Base-by-base conservation (phyloP, 2,329 filamentous ascomycete species). In the Pseudogymnoascus sp. region DNA sequence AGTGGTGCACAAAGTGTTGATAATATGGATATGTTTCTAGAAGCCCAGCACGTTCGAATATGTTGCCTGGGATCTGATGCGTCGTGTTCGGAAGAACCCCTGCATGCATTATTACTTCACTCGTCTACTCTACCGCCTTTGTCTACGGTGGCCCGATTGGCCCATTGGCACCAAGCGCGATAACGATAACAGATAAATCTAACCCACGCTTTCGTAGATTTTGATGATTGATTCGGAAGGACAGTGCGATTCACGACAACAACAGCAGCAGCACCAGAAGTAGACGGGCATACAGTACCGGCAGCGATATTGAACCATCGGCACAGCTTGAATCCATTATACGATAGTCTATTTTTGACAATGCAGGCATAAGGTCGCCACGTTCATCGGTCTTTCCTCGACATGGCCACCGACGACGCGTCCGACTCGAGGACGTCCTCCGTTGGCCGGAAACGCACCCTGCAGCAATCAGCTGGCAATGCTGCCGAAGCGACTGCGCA, bases 401-500 rank as follows among this genome's bases (percentile, higher is more conserved):
- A 57, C 37, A 65, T 65, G 62, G 63, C 57, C 65, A 70, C 66
- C 43, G 71, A 74, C 57, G 73, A 76, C 33, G 70, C 71, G 57
- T 74, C 66, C 60, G 74, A 81, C 65, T 81, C 79, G 16, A 73
- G 79, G 57, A 80, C 76, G 37, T 76, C 75, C 50, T 71, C 73
- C 2, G 70, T 79, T 22, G 76, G 77, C 14, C 47, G 47, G n/a
- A 54, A 54, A 14, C 47, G 47, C 47, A 54, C 47, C 6, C 28
- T 54, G 6, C 47, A 54, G 9, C 47, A 54, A 33, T 33, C 47
- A 33, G 47, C 12, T 54, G 28, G 47, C n/a, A 54, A 54, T 33
- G 16, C 4, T 54, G 47, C 9, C 16, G 47, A 54, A 54, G 47
- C 7, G 18, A 18, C 16, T 30, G n/a, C 28, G n/a, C 47, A 20